A percentile compares a stretch with the other conserved stretches of the same genome.
These are phyloP conservation scores for Fusarium euwallaceae DNA, from an alignment of 2,329 filamentous ascomycete genomes.

Conservation along the genomic window DNA sequence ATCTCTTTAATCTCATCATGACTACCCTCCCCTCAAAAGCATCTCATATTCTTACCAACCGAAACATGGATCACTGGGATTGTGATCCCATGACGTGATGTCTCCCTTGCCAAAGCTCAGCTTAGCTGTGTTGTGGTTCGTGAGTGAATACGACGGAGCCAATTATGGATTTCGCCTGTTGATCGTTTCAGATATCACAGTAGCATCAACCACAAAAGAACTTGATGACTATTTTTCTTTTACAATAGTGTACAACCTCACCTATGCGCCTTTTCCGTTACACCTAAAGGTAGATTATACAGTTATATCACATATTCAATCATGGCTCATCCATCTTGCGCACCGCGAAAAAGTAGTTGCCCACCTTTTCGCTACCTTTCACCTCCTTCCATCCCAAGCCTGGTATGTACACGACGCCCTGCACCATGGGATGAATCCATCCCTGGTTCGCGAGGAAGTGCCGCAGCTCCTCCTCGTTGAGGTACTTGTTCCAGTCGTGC, in stretches of 20 bases:
- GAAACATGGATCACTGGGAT: conserved; percentile 14
- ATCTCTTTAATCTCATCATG: conserved; percentile 7
- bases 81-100: conserved; percentile 5
- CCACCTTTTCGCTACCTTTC: conserved; percentile 82
- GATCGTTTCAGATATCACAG: neutral
- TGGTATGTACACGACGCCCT: conserved; percentile 92
- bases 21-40: neutral
- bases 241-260: conserved; percentile 36
- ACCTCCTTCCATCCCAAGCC: conserved; percentile 92
- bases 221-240: neutral
- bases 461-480: conserved; percentile 85
- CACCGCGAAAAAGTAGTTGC: conserved; percentile 97
- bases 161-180: neutral
- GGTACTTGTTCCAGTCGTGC: conserved; percentile 96
- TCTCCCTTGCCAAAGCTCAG: neutral
- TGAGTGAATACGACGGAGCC: neutral
- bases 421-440: conserved; percentile 73
- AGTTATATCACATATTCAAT: conserved; percentile 8
- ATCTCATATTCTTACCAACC: conserved; percentile 14
- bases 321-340: conserved; percentile 56
- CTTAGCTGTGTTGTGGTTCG: neutral
- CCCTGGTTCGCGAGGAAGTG: conserved; percentile 64
- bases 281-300: conserved; percentile 21
- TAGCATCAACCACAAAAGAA: neutral
- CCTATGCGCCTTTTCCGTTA: neutral